These are phyloP conservation scores for Styphnolobium japonicum DNA, from an alignment of 306 rosid genomes.

Conservation along the genomic window DNA sequence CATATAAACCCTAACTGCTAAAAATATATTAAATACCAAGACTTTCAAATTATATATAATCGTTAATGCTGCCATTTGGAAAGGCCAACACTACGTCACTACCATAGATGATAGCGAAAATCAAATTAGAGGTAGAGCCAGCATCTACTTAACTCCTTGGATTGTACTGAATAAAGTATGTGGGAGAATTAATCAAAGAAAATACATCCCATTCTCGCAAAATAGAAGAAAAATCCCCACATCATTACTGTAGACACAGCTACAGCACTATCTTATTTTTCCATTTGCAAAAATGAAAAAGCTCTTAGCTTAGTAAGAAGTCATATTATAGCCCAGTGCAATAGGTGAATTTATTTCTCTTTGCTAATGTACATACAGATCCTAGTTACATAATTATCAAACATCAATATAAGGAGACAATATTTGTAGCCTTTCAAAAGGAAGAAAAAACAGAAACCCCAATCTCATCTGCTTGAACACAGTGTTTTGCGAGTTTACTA, in stretches of 20 bases:
- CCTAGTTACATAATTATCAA: neutral
- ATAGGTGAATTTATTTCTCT: neutral
- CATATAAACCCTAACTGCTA: neutral
- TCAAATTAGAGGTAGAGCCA: neutral
- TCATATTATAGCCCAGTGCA: neutral
- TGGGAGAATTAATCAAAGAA: neutral
- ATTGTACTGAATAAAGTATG: neutral
- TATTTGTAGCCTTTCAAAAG: no score
- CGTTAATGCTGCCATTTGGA: neutral
- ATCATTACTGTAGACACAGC: neutral
- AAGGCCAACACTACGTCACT: neutral
- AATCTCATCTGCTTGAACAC: neutral
- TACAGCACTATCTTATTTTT: neutral
- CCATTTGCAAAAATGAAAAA: neutral
- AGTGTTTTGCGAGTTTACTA: neutral
- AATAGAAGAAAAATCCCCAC: neutral
- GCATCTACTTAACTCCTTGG: neutral
- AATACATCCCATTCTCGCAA: neutral
- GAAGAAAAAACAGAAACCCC: neutral
- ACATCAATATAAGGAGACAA: neutral
- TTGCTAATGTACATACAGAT: neutral
- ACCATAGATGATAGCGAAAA: neutral
- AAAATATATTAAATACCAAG: neutral
- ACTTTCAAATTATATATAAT: neutral
- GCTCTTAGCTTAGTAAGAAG: neutral